A percentile compares a stretch with the other conserved stretches of the same genome.
Conservation (phyloP, 2,329 filamentous ascomycete species). For the Gremmenia infestans region DNA sequence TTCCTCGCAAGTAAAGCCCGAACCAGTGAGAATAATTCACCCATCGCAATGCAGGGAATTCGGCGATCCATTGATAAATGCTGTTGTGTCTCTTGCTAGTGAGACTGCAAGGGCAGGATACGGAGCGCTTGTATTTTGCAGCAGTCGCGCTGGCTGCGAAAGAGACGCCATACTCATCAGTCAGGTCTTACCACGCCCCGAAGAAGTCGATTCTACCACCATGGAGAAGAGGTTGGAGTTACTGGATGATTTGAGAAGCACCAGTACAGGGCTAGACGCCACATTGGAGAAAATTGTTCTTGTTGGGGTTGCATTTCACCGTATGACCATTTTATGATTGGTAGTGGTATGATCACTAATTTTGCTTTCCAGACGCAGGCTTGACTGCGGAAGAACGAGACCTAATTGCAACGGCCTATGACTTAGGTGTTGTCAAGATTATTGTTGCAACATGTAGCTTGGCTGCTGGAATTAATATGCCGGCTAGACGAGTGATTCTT, state of each 20-base stretch:
- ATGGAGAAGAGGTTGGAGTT: constrained; percentile 58
- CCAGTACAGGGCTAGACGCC: constrained; percentile 61
- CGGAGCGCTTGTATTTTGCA: constrained; percentile 69
- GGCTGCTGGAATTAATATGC: constrained; percentile 77
- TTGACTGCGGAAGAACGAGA: constrained; percentile 73
- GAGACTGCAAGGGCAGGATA: constrained; percentile 66
- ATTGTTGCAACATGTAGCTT: constrained; percentile 75
- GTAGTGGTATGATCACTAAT: neutral
- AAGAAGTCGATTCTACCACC: constrained; percentile 39
- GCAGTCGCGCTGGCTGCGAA: constrained; percentile 64
- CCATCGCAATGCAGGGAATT: constrained; percentile 57
- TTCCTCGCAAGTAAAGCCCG: constrained; percentile 33
- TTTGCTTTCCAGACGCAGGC: constrained; percentile 44
- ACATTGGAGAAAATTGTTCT: constrained; percentile 59
- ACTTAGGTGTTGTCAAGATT: constrained; percentile 61
- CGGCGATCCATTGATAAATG: constrained; percentile 59
- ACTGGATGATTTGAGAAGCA: constrained; percentile 59
- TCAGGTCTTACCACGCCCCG: constrained; percentile 53
- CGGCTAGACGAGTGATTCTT: constrained; percentile 67
- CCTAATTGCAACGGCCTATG: constrained; percentile 65
- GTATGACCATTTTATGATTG: constrained; percentile 38
- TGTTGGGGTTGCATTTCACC: constrained; percentile 69
- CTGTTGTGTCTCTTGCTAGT: constrained; percentile 63
- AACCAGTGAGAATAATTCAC: constrained; percentile 45
- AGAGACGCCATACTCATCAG: constrained; percentile 63